Evolutionary conservation across 1,284 basidiomycete species (phyloP), one percentile per base, ranked within the genome.

Genomic region (Somion occarium): DNA sequence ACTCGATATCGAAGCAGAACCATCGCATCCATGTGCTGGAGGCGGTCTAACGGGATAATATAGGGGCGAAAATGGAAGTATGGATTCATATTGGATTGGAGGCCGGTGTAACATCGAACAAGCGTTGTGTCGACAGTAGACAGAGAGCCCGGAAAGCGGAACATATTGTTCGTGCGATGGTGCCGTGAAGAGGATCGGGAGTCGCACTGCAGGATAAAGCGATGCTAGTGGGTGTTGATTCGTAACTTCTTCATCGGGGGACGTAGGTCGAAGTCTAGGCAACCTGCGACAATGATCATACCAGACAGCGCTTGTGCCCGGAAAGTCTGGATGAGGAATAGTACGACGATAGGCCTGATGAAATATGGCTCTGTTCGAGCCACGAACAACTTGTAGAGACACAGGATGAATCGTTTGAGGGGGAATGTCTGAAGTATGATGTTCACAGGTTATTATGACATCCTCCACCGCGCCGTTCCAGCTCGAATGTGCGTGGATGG

Each of bases 171-270:
- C 44, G 7, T 3, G 7, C 7, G 58, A 54, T 5, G 52, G 47
- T 1, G 58, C 49, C 12, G 53, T 50, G 44, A 55, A 61, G 15
- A 61, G 51, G 26, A 56, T 50, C 39, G 62, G 62, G 7, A 61
- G 58, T 26, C 57, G 59, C 3, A 54, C 53, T 11, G 59, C 62
- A 30, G 60, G 60, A 41, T 52, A 61, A 23, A 60, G 54, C 44
- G 52, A 52, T 26, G 58, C 53, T 25, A 61, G 44, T 38, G 47
- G 48, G 15, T 52, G 44, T 37, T 61, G 60, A 50, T 60, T 51
- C 12, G 45, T 25, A 7, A 7, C 30, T 34, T 34, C 30, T 20
- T 47, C 51, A 4, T 52, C 48, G 3, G 46, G 46, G 9, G 48
- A 41, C 9, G 45, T 30, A 20, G 22, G 24, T 19, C 48, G 49